phyloP scores from a whole-genome alignment of 495 filamentous ascomycete species.

The Aspergillus ostianus region DNA sequence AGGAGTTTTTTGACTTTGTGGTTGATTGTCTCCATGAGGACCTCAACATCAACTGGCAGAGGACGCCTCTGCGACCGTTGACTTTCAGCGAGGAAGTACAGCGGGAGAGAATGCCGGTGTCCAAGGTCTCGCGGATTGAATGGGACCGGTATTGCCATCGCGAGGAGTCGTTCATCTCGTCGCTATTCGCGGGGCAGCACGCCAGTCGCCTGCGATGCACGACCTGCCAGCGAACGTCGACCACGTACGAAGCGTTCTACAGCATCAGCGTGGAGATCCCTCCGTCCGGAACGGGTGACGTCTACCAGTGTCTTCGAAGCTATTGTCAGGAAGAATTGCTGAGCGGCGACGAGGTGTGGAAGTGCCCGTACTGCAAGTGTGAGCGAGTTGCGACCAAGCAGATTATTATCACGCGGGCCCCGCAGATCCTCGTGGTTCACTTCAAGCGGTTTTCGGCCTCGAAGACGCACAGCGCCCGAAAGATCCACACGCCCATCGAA shows the following conservation, averaged over 20 bases:
- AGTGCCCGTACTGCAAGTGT: slow-evolving; percentile 68
- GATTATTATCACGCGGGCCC: slow-evolving; percentile 70
- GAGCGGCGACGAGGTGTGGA: slow-evolving; percentile 66
- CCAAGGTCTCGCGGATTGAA: slow-evolving; percentile 60
- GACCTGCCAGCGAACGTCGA: slow-evolving; percentile 63
- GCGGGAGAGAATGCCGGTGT: slow-evolving; percentile 61
- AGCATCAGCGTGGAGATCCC: slow-evolving; percentile 68
- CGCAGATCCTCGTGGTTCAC: slow-evolving; percentile 69
- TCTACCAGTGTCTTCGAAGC: slow-evolving; percentile 63
- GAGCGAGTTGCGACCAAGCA: slow-evolving; percentile 68
- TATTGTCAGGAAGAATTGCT: slow-evolving; percentile 69
- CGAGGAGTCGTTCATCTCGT: slow-evolving; percentile 63
- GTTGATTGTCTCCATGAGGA: slow-evolving; percentile 74
- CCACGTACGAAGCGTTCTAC: slow-evolving; percentile 72
- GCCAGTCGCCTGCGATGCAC: slow-evolving; percentile 62
- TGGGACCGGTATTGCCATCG: slow-evolving; percentile 70
- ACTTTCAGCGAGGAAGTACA: slow-evolving; percentile 60
- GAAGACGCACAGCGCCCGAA: slow-evolving; percentile 55
- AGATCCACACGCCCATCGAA: slow-evolving; percentile 66
- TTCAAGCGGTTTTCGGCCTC: slow-evolving; percentile 70
- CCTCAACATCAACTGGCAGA: slow-evolving; percentile 64
- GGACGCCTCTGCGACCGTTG: slow-evolving; percentile 55
- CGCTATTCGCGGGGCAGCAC: slow-evolving; percentile 71
- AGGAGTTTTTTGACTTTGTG: slow-evolving; percentile 74
- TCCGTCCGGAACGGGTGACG: slow-evolving; percentile 44